Base-by-base conservation (phyloP, 2,329 filamentous ascomycete genomes). In the Curvularia eragrostidis region DNA sequence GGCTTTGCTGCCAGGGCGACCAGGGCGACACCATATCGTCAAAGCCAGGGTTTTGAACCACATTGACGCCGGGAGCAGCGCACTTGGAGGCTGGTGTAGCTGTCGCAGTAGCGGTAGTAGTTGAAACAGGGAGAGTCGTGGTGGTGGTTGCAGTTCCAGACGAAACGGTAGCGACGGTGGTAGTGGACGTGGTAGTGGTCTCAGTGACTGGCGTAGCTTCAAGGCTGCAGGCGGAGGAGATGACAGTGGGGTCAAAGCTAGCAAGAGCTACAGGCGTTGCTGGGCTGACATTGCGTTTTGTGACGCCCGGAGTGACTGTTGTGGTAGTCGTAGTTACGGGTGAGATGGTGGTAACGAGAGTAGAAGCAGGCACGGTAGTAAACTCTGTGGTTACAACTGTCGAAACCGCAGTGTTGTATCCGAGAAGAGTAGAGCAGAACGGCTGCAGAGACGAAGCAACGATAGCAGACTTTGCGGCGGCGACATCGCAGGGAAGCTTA, bases 91-190 rank as follows among this genome's bases (percentile, higher is more conserved):
- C 19, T 19, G 36, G 36, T 21, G 15, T 39, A 19, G n/a, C 36
- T 7, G 36, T 39, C n/a, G 36, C 19, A 39, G 36, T 39, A 19
- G 10, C n/a, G 7, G 18, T 19, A 2, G n/a, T 39, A 9, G 36
- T 39, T 9, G n/a, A 19, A 13, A 39, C 5, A 9, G 36, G 36
- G n/a, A 39, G 36, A 39, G 36, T 39, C 3, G 36, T 39, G 5
- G 36, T 39, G 13, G 36, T 39, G 1, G n/a, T 19, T 4, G 15
- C 5, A 39, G 59, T 51, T 26, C 52, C 56, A 34, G 55, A 63
- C 1, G 49, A 56, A 55, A 63, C 59, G 19, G 21, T 50, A 19
- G 36, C 36, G 7, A 21, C 7, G n/a, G n/a, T 39, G 36, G 36
- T 39, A 39, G 36, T 39, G n/a, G 36, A 19, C 5, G 30, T 48